Conservation (phyloP, 1,284 basidiomycete species). For the Schizopora paradoxa region DNA sequence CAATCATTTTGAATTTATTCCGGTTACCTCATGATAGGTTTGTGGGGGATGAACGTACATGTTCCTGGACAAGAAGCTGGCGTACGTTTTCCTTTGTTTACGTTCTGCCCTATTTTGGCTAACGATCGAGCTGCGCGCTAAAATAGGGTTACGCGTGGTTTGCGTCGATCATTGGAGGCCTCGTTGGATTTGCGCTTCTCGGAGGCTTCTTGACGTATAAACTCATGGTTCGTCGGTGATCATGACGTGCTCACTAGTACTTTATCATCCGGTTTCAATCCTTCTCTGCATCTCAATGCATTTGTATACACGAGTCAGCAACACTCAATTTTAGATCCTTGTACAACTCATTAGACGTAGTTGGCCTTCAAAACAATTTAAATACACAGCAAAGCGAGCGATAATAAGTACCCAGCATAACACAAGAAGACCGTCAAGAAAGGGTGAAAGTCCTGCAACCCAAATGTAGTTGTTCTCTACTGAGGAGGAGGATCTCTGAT, state of each 20-base stretch:
- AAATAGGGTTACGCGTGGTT: conserved; percentile 70
- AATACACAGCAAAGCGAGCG: too few relatives aligned
- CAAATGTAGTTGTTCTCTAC: too few relatives aligned
- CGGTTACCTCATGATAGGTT: conserved; percentile 40
- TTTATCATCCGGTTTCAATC: not conserved
- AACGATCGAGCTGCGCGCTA: conserved; percentile 4
- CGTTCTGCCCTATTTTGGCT: conserved; percentile 3
- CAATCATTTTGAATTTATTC: conserved; percentile 21
- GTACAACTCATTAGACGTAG: too few relatives aligned
- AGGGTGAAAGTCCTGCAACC: too few relatives aligned
- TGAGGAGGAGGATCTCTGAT: conserved; percentile 6
- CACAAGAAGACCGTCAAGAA: too few relatives aligned
- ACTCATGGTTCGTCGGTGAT: conserved; percentile 50
- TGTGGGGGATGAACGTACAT: conserved; percentile 91
- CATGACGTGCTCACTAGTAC: not conserved
- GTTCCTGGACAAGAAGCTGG: conserved; percentile 77
- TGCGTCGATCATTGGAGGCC: conserved; percentile 71
- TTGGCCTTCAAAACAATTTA: too few relatives aligned
- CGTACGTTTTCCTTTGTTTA: conserved; percentile 16
- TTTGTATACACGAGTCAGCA: too few relatives aligned
- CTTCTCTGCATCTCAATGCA: too few relatives aligned
- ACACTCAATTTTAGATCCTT: too few relatives aligned
- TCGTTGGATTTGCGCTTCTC: conserved; percentile 73
- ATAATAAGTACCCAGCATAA: too few relatives aligned
- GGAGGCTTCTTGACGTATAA: conserved; percentile 82